Base-by-base conservation (phyloP, 2,329 filamentous ascomycete genomes). In the Fusarium chlamydosporum region DNA sequence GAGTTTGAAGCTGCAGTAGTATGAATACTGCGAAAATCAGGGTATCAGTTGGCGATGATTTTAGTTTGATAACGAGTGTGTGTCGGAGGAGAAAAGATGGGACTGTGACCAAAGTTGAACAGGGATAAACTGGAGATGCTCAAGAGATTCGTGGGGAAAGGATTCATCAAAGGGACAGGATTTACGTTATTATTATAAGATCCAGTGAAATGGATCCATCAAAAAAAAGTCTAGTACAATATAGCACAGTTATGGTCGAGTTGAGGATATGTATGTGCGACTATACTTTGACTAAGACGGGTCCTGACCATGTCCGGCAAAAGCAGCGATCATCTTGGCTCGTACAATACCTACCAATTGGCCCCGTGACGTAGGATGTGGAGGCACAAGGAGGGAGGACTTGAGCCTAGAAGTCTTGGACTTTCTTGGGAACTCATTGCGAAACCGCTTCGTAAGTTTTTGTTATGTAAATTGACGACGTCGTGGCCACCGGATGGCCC, bases 301-400 rank as follows among this genome's bases (percentile, higher is more conserved):
- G 52, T 34, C 47, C 52, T 57, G 62, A 34, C 58, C 67, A 57
- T 60, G 38, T 59, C 63, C 33, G 58, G 67, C 62, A 70, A 70
- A 40, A 67, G 51, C 57, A 69, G 67, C 63, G 58, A 70, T 70
- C 63, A 58, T 42, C 54, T 68, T 51, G 46, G 47, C 67, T 70
- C 51, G 61, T 63, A 70, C 58, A 63, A 58, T 45, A 56, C 33
- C 34, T 48, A 51, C 12, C 48, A 31, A 61, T 16, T 48, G 51
- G 63, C 53, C 48, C 33, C 68, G 63, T 70, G 67, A 70, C 67
- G 67, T 70, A 57, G 23, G 48, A 68, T 53, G 67, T 70, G 67
- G 67, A 70, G 67, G 58, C 58, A 56, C 63, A 68, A 54, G 54
- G 57, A 56, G 58, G 50, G 46, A 51, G 42, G 35, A 38, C 23